Evolutionary conservation across 495 filamentous ascomycete species (phyloP), one percentile per base, ranked within the genome.

Genomic region (Durotheca rogersii): DNA sequence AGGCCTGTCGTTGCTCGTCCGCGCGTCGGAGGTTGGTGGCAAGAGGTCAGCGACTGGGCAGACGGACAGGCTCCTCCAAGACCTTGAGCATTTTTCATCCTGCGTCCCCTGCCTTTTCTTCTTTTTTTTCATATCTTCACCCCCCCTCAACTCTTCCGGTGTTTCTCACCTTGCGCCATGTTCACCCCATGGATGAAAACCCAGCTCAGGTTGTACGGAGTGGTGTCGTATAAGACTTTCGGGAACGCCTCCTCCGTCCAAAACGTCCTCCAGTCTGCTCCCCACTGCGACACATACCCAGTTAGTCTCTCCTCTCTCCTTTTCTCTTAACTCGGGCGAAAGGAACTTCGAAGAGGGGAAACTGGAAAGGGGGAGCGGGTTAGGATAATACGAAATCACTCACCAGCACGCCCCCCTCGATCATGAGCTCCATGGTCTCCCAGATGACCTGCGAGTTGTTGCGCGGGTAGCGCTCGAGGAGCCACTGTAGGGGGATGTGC

Each of bases 401-500:
- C 3, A 53, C 50, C 10, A 29, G 3, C n/a, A 40, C 17, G 15
- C 46, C 47, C 15, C 53, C 53, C 7, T 57, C 41, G 18, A 52
- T 36, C 49, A 58, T 58, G 20, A 58, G 55, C 1, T 54, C 50
- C 64, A 68, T 67, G 1, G 56, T 68, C 14, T 68, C 64, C 64
- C 64, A 62, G 23, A 68, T 49, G 20, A 58, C 18, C n/a, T 49
- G 25, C 7, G 62, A 58, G 32, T 66, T 58, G 10, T 47, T 30
- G 4, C 52, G 50, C 0, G 60, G 60, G 40, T 67, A 51, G 6
- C 76, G 60, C 46, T 81, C 79, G 34, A 79, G 66, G 18, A 85
- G 58, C 81, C 81, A 85, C 62, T 67, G 64, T 14, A 67, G 38
- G 0, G 64, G 50, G 31, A 67, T 62, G 44, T 65, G 64, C 39